Evolutionary conservation across 495 filamentous ascomycete genomes (phyloP), one percentile per base, ranked within the genome.

Genomic region (Neurospora sp.): DNA sequence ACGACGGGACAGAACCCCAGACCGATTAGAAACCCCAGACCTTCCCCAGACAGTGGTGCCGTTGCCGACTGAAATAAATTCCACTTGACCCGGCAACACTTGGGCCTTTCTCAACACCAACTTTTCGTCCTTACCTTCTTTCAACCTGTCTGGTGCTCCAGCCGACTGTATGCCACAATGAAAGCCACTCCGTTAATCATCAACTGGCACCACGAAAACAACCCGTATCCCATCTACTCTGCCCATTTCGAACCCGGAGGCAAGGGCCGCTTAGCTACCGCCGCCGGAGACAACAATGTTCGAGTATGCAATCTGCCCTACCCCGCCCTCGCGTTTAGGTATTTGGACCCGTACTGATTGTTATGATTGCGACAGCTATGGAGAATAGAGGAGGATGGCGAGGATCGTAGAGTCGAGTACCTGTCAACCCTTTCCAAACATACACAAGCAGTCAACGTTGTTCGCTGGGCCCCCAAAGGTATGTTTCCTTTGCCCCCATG

Each of bases 361-460:
- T 74, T 77, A 40, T 74, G 40, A 54, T 20, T 37, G 14, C 8
- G 35, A 77, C 81, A 96, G 92, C 83, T 98, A 74, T 99, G 96
- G 96, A 93, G 90, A 82, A 85, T 99, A 70, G 93, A 97, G 71
- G 83, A 88, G 31, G 90, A 91, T 73, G 94, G 92, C n/a, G 95
- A 97, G 59, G 92, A 94, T 74, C 86, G 94, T 42, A 96, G 89
- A 74, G 92, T 96, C 41, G 90, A 93, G 37, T 99, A 98, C 79
- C 82, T 99, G 71, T 94, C 93, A 59, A 98, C 94, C 0, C 86
- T 98, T 73, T 83, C 90, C 38, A 97, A 96, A 81, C 96, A 99
- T 81, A 95, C 93, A 31, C 96, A 98, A 82, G 93, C 96, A 39
- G 96, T 99, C 76, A 99, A 99, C 88, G 96, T 98, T 54, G 96